Evolutionary conservation across 768 basidiomycete species (phyloP), one percentile per base, ranked within the genome.

Genomic region (Omphalotus guepiniiformis): DNA sequence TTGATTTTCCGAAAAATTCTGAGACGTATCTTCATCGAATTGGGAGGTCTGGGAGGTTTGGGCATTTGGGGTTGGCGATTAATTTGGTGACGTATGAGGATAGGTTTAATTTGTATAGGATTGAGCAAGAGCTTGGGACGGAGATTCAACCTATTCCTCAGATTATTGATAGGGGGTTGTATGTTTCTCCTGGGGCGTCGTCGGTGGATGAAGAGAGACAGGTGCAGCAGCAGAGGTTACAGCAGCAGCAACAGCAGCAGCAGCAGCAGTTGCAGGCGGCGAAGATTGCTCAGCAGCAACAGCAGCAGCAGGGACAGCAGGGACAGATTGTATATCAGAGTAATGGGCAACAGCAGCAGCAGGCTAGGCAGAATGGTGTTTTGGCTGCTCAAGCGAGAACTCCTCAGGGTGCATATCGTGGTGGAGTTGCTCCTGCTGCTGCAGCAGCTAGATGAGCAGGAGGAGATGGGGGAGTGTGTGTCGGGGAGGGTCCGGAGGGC

Each of bases 11-110:
- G 51, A 96, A 97, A 78, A 97, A 94, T 65, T 90, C 92, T 51
- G 96, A 99, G 68, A 97, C 95, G 3, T 99, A 99, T 69, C 83
- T 99, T 18, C 95, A 99, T 67, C 88, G 95, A 55, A 98, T 98
- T 61, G 95, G 96, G 62, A 93, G 95, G 52, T 94, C 92, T 3
- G 96, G 95, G 47, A 88, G 95, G 42, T 99, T 96, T 62, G 95
- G 96, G 46, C 95, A 99, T 66, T 70, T 98, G 55, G 95, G 95
- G 59, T 75, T 99, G 39, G 96, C 96, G 34, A 96, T 99, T 70
- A 96, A 96, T 64, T 80, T 99, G 39, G 90, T 99, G 57, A 99
- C 95, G 12, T 94, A 93, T 61, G 95, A 99, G 68, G 96, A 99
- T 63, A 74, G 95, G 40, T 97, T 96, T 76, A 95, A 96, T 68